phyloP scores from a whole-genome alignment of 805 yeast species.

The Monosporozyma aquatica region DNA sequence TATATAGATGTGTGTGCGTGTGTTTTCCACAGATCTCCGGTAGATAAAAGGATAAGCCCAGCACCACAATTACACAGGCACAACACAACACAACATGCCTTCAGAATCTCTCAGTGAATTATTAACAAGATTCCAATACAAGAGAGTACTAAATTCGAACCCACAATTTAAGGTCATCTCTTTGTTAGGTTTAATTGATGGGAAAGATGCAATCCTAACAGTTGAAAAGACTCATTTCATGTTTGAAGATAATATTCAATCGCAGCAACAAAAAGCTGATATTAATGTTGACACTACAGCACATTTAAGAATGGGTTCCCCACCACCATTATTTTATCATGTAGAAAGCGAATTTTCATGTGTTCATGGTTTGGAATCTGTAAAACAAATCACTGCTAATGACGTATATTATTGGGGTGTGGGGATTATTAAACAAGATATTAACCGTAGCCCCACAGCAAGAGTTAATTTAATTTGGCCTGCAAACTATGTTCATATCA shows the following conservation, averaged over 20 bases:
- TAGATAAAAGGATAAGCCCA: too few species aligned
- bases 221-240: slow-evolving; percentile 66
- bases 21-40: too few species aligned
- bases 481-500: slow-evolving; percentile 77
- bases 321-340: slow-evolving; percentile 17
- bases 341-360: slow-evolving; percentile 26
- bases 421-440: slow-evolving; percentile 39
- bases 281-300: neutral
- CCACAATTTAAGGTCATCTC: slow-evolving; percentile 61
- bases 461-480: slow-evolving; percentile 79
- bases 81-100: neutral
- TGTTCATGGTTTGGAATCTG: slow-evolving; percentile 20
- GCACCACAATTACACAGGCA: neutral
- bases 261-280: neutral
- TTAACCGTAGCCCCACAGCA: slow-evolving; percentile 44
- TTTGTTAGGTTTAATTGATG: slow-evolving; percentile 57
- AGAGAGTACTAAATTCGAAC: slow-evolving; percentile 44
- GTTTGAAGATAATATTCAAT: slow-evolving; percentile 18
- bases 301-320: neutral
- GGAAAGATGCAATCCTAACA: slow-evolving; percentile 54
- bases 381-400: slow-evolving; percentile 48
- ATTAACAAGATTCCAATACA: slow-evolving; percentile 37
- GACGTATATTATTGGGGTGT: slow-evolving; percentile 83
- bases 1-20: too few species aligned
- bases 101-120: slow-evolving; percentile 11